These are phyloP conservation scores for Lasiodiplodia citricola DNA, from an alignment of 2,329 filamentous ascomycete species.

Conservation along the genomic window DNA sequence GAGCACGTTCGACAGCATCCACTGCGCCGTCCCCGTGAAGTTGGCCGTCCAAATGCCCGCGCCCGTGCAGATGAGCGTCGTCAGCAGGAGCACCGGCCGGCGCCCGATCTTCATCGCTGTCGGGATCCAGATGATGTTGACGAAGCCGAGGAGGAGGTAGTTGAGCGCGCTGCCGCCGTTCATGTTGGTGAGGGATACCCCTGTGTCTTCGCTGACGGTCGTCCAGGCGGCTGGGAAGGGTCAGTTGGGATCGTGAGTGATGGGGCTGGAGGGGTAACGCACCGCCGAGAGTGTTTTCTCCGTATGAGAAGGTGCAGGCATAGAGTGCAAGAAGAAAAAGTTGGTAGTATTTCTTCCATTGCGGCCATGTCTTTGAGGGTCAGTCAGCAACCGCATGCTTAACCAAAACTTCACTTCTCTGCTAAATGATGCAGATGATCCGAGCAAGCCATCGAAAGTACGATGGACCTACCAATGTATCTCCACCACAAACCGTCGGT, in stretches of 20 bases:
- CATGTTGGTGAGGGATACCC: constrained; percentile 47
- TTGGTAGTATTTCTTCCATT: constrained; percentile 47
- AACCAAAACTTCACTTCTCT: background rate
- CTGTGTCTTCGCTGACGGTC: constrained; percentile 46
- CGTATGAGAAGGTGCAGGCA: constrained; percentile 49
- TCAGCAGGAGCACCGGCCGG: constrained; percentile 45
- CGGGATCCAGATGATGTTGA: constrained; percentile 50
- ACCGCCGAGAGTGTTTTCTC: constrained; percentile 47
- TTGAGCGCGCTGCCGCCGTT: constrained; percentile 49
- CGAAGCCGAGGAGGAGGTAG: constrained; percentile 48
- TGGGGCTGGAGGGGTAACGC: background rate
- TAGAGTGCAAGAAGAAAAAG: constrained; percentile 48
- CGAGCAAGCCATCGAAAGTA: background rate
- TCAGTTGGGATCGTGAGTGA: background rate
- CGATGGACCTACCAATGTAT: constrained; percentile 34
- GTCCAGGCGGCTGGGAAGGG: constrained; percentile 44
- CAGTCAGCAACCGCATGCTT: background rate
- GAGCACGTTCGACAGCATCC: constrained; percentile 38
- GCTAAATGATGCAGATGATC: background rate
- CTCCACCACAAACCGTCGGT: constrained; percentile 36
- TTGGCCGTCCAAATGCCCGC: constrained; percentile 41
- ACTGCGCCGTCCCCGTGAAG: constrained; percentile 38
- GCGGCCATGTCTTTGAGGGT: constrained; percentile 37
- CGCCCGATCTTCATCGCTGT: constrained; percentile 46
- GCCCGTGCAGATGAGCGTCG: constrained; percentile 38